A percentile compares a stretch with the other conserved stretches of the same genome.
Conservation (phyloP, 139 green algal genomes). For the Pleodorina starrii region DNA sequence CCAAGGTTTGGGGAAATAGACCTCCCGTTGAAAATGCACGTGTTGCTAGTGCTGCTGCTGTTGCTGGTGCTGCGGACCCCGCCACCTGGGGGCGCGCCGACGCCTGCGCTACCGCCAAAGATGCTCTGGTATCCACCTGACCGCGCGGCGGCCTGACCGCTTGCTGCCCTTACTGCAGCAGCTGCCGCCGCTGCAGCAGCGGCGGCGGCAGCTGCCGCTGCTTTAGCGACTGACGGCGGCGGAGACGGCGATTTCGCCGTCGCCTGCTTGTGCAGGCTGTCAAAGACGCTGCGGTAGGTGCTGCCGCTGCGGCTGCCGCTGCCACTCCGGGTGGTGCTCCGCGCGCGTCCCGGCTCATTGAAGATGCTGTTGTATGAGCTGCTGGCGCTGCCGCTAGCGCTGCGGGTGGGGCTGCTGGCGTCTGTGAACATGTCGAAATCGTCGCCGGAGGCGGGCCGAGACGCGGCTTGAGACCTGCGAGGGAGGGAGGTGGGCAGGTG, state of each 20-base stretch:
- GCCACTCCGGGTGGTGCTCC: too few species aligned
- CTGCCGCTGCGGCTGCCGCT: background rate
- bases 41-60: background rate
- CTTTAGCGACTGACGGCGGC: background rate
- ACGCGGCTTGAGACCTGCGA: background rate
- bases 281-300: conserved; percentile 16
- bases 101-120: background rate
- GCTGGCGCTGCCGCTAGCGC: background rate
- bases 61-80: background rate
- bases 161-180: background rate
- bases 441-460: background rate
- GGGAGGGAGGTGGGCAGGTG: too few species aligned
- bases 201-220: background rate
- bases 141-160: background rate
- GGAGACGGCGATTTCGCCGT: background rate
- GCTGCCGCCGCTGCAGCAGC: background rate
- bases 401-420: background rate
- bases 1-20: conserved; percentile 5
- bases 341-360: background rate
- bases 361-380: conserved; percentile 34
- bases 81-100: background rate
- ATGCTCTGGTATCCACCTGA: background rate
- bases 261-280: background rate
- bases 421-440: background rate
- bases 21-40: conserved; percentile 32